Conservation (phyloP, 441 rosid species). For the Biscutella laevigata region DNA sequence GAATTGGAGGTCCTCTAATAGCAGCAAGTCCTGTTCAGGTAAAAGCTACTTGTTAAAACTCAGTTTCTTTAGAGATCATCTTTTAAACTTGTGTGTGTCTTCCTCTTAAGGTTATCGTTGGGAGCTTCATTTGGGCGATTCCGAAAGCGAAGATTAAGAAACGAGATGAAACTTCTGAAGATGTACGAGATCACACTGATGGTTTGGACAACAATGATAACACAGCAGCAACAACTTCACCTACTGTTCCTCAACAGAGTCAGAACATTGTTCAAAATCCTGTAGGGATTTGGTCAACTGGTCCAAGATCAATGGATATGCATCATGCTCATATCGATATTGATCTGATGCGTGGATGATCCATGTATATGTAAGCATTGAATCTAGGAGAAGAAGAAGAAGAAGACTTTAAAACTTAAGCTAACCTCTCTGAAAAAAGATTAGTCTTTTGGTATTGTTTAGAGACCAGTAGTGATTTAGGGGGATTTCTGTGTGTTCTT, state of each 20-base stretch:
- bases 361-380: conserved; percentile 18
- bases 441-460: conserved; percentile 8
- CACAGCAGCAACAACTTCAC: conserved; percentile 29
- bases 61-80: not conserved
- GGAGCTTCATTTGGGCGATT: conserved; percentile 79
- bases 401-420: not conserved
- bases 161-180: conserved; percentile 40
- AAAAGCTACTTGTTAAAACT: not conserved
- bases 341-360: conserved; percentile 86
- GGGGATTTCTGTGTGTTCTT: not conserved
- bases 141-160: conserved; percentile 56
- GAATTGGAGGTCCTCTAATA: conserved; percentile 73
- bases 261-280: conserved; percentile 56
- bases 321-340: conserved; percentile 61
- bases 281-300: conserved; percentile 53
- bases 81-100: not conserved
- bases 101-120: conserved; percentile 54
- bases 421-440: conserved; percentile 7
- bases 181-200: conserved; percentile 29
- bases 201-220: conserved; percentile 37
- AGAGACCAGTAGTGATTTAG: conserved; percentile 15
- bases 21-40: conserved; percentile 92
- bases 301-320: conserved; percentile 61
- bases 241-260: conserved; percentile 32
- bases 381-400: conserved; percentile 18